These are phyloP conservation scores for Vigna mungo DNA, from an alignment of 306 rosid species.

Conservation along the genomic window DNA sequence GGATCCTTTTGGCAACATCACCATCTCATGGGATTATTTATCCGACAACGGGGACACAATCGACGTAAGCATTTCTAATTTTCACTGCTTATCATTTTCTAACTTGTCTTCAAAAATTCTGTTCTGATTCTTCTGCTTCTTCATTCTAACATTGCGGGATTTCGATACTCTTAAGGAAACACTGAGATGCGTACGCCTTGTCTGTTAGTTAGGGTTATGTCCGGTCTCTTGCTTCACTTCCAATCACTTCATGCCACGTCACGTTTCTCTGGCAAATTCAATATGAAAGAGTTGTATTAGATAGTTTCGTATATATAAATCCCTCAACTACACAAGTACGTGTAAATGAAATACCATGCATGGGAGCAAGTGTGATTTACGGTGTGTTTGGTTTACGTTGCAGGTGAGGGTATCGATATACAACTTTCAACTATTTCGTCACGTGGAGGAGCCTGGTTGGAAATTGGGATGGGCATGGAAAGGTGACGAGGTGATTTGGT, in stretches of 20 bases:
- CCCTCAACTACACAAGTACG: too few relatives aligned
- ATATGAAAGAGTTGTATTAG: too few relatives aligned
- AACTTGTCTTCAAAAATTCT: too few relatives aligned
- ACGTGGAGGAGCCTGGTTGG: slow-evolving; percentile 84
- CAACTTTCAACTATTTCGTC: slow-evolving; percentile 72
- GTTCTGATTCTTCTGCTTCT: too few relatives aligned
- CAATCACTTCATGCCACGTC: too few relatives aligned
- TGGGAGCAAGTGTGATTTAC: neutral
- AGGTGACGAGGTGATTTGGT: slow-evolving; percentile 74
- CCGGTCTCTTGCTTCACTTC: neutral
- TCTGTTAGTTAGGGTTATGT: slow-evolving; percentile 5
- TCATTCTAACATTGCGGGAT: neutral
- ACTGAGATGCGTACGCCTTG: neutral
- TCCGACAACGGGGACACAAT: slow-evolving; percentile 48
- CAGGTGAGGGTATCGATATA: slow-evolving; percentile 68
- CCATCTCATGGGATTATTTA: slow-evolving; percentile 74
- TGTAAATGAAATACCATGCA: too few relatives aligned
- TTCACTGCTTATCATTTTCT: neutral
- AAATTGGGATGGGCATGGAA: slow-evolving; percentile 71
- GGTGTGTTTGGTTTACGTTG: neutral
- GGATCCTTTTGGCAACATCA: slow-evolving; percentile 75
- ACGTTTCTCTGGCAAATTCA: too few relatives aligned
- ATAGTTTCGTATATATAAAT: neutral
- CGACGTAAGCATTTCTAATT: slow-evolving; percentile 54
- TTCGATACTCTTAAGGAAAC: slow-evolving; percentile 40